A percentile compares a stretch with the other conserved stretches of the same genome.
Evolutionary conservation across 441 rosid species (phyloP).

Genomic region (Syzygium malaccense): DNA sequence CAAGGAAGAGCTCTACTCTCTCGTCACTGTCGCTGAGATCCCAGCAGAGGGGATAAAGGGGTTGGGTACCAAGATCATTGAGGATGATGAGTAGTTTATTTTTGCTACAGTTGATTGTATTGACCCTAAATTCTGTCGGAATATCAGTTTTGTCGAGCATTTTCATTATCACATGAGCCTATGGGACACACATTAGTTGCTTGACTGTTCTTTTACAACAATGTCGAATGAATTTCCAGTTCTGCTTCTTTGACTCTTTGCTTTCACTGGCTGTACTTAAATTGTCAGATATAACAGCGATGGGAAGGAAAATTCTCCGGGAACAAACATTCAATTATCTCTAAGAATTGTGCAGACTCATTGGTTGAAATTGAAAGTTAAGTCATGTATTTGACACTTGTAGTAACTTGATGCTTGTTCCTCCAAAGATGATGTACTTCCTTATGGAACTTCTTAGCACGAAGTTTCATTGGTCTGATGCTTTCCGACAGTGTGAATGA

Average conservation of each 20-base stretch:
- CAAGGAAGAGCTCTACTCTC: constrained; percentile 80
- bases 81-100: constrained; percentile 50
- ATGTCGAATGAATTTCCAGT: background rate
- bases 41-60: constrained; percentile 66
- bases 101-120: background rate
- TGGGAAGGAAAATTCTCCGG: background rate
- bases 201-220: background rate
- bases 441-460: background rate
- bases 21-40: constrained; percentile 67
- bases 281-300: background rate
- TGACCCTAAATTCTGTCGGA: background rate
- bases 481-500: background rate
- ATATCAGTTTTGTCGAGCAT: background rate
- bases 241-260: background rate
- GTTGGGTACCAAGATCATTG: constrained; percentile 74
- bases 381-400: background rate
- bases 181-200: background rate
- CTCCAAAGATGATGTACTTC: background rate
- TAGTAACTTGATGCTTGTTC: background rate
- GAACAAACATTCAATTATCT: background rate
- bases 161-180: background rate
- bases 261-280: background rate
- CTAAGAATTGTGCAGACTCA: background rate
- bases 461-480: background rate
- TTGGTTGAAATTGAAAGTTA: background rate